A percentile compares a stretch with the other conserved stretches of the same genome.
Conservation (phyloP, 176 grass and related monocot species). For the Urochloa ruziziensis region DNA sequence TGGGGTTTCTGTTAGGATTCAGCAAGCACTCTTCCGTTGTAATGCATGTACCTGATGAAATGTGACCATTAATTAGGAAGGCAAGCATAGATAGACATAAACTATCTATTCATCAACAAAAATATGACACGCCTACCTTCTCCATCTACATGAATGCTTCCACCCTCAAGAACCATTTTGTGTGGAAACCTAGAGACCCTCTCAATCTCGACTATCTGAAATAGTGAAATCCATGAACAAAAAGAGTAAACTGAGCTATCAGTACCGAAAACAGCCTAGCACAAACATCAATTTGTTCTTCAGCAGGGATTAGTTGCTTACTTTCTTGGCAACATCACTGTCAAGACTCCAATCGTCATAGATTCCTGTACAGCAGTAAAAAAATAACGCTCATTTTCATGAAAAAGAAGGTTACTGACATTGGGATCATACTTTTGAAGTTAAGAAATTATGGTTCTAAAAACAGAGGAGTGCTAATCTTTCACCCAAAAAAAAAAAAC, state of each 20-base stretch:
- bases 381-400: background rate
- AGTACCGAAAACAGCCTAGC: background rate
- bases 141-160: constrained; percentile 94
- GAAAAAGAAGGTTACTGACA: background rate
- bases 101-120: background rate
- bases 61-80: background rate
- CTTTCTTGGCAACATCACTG: constrained; percentile 71
- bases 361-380: constrained; percentile 37
- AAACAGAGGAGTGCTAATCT: background rate
- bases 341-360: constrained; percentile 90
- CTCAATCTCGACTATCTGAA: constrained; percentile 78
- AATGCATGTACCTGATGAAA: constrained; percentile 88
- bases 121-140: constrained; percentile 54
- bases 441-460: background rate
- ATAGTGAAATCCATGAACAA: constrained; percentile 19
- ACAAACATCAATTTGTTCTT: constrained; percentile 7
- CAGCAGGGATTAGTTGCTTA: constrained; percentile 3
- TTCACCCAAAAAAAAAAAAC: too few species aligned
- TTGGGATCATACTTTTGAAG: background rate
- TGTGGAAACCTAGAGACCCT: constrained; percentile 67
- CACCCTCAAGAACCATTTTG: constrained; percentile 88
- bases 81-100: background rate
- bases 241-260: background rate
- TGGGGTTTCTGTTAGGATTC: constrained; percentile 81
- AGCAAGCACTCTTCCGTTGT: constrained; percentile 90